Percentiles rank a stretch among this genome's conserved stretches.
Evolutionary conservation across 441 rosid genomes (phyloP).

Genomic region (Pelargonium exstipulatum): DNA sequence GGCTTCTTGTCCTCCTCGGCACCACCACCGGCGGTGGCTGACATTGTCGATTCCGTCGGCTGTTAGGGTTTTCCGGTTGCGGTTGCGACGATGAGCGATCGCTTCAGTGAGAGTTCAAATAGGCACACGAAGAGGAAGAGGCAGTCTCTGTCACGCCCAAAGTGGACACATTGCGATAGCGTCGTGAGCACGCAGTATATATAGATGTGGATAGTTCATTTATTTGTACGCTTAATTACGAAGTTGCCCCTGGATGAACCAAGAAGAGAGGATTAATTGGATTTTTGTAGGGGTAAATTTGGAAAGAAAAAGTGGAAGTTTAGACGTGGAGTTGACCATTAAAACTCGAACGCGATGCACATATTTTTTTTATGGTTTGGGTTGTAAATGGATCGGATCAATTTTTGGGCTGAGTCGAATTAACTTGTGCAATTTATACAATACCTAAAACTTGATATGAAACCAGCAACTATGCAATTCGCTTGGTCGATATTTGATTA

Average conservation of each 20-base stretch:
- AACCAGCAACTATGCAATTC: too few relatives aligned
- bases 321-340: too few relatives aligned
- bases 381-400: too few relatives aligned
- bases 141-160: neutral
- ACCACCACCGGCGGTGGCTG: constrained; percentile 24
- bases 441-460: too few relatives aligned
- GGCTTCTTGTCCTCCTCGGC: constrained; percentile 89
- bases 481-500: too few relatives aligned
- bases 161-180: neutral
- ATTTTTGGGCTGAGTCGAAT: too few relatives aligned
- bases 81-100: neutral
- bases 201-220: neutral
- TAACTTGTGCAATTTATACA: too few relatives aligned
- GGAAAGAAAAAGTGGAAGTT: neutral
- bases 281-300: neutral
- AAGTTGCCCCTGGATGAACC: neutral
- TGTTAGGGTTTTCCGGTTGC: neutral
- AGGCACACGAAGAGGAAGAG: neutral
- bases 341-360: too few relatives aligned
- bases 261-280: neutral
- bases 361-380: too few relatives aligned
- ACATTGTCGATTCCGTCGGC: neutral
- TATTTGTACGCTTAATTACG: neutral
- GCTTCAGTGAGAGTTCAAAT: neutral
- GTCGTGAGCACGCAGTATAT: neutral